Evolutionary conservation across 345 rosid species (phyloP).

Genomic region (Isatis tinctoria): DNA sequence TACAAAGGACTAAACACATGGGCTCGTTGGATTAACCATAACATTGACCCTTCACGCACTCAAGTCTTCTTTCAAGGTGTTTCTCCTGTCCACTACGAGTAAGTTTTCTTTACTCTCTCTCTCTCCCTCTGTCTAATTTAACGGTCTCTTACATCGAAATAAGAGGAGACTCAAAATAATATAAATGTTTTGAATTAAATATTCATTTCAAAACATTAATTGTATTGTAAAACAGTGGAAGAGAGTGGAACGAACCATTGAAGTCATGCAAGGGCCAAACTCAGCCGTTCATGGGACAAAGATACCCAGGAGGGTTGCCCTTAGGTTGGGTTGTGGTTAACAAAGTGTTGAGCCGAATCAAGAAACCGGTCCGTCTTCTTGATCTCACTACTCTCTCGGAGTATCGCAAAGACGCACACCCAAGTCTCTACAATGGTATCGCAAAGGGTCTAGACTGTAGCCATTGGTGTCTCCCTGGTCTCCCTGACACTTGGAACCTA

Average conservation of each 20-base stretch:
- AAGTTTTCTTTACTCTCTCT: slow-evolving; percentile 34
- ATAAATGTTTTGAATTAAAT: neutral
- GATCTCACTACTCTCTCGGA: slow-evolving; percentile 68
- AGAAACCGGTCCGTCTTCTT: slow-evolving; percentile 65
- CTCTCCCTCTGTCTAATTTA: neutral
- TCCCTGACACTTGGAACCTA: slow-evolving; percentile 89
- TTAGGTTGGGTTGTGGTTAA: slow-evolving; percentile 64
- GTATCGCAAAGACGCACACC: slow-evolving; percentile 75
- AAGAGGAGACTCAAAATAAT: neutral
- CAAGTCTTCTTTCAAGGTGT: slow-evolving; percentile 81
- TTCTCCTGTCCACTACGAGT: slow-evolving; percentile 90
- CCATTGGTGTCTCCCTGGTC: slow-evolving; percentile 97
- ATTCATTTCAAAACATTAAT: neutral
- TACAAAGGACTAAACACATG: slow-evolving; percentile 88
- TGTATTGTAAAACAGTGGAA: slow-evolving; percentile 47
- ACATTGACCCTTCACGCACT: slow-evolving; percentile 58
- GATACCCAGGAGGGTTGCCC: slow-evolving; percentile 75
- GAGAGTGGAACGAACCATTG: slow-evolving; percentile 66
- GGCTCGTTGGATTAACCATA: slow-evolving; percentile 82
- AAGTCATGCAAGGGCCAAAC: slow-evolving; percentile 55
- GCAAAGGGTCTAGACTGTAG: slow-evolving; percentile 52
- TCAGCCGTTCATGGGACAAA: slow-evolving; percentile 54
- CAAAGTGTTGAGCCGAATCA: slow-evolving; percentile 64
- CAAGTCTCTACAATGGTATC: slow-evolving; percentile 45
- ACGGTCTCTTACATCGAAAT: neutral